Evolutionary conservation across 371 early-diverging fungal species (phyloP).

Genomic region (Rhizopus arrhizus): DNA sequence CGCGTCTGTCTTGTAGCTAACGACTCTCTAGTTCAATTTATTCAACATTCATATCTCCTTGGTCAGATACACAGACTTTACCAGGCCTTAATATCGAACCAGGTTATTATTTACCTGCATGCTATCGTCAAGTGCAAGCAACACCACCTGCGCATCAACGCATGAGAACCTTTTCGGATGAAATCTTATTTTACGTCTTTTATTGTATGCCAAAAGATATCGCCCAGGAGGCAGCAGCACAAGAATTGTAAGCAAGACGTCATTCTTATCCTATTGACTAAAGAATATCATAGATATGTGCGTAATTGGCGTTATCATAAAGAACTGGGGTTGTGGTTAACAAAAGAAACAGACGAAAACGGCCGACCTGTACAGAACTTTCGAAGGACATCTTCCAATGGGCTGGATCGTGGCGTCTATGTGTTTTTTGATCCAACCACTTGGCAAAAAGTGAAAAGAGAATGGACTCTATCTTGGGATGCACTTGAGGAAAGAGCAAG

Average conservation of each 20-base stretch:
- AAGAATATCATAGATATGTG: conserved; percentile 51
- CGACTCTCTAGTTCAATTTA: conserved; percentile 62
- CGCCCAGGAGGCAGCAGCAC: conserved; percentile 90
- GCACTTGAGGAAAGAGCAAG: conserved; percentile 74
- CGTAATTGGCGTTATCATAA: conserved; percentile 93
- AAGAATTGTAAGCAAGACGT: conserved; percentile 68
- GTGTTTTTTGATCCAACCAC: conserved; percentile 83
- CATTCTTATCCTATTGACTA: neutral
- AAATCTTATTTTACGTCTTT: conserved; percentile 94
- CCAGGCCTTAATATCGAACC: conserved; percentile 68
- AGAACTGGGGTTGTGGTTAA: conserved; percentile 84
- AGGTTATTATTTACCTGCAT: conserved; percentile 76
- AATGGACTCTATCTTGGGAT: conserved; percentile 79
- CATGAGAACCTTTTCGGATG: conserved; percentile 76
- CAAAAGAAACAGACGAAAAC: conserved; percentile 58
- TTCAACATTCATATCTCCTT: conserved; percentile 83
- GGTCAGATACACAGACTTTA: conserved; percentile 66
- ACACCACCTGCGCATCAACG: conserved; percentile 73
- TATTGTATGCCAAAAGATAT: conserved; percentile 88
- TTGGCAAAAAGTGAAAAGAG: conserved; percentile 84
- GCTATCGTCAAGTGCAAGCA: conserved; percentile 65
- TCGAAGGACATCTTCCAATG: conserved; percentile 48
- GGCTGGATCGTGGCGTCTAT: conserved; percentile 78
- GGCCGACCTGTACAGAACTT: conserved; percentile 33
- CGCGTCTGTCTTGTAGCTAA: neutral